Conservation (phyloP, 352 stramenopile genomes). For the Globisporangium heterothallicum region DNA sequence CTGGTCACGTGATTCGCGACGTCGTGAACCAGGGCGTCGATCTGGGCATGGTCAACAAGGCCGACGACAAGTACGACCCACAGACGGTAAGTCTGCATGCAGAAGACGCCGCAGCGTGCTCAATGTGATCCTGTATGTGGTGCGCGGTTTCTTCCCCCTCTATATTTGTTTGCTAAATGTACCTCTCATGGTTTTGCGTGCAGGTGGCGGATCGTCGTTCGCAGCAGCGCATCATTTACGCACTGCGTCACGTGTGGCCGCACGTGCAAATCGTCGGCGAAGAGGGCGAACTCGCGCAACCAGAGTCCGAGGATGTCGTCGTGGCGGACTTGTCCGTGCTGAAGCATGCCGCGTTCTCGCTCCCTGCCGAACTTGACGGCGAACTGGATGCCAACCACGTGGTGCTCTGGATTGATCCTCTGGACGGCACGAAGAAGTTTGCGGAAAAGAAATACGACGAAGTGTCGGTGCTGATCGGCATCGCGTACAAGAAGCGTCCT, state of each 20-base stretch:
- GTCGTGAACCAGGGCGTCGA: slow-evolving; percentile 46
- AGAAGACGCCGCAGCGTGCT: too few relatives aligned
- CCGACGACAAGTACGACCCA: slow-evolving; percentile 65
- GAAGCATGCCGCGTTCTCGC: slow-evolving; percentile 12
- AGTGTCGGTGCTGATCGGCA: slow-evolving; percentile 72
- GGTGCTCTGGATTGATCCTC: slow-evolving; percentile 75
- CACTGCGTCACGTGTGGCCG: slow-evolving; percentile 51
- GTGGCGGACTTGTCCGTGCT: slow-evolving; percentile 34
- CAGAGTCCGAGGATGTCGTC: slow-evolving; percentile 40
- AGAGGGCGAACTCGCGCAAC: slow-evolving; percentile 55
- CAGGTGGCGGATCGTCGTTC: slow-evolving; percentile 61
- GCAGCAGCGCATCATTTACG: slow-evolving; percentile 65
- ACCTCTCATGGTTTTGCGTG: neutral
- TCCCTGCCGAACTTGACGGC: slow-evolving; percentile 14
- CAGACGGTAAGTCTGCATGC: slow-evolving; percentile 46
- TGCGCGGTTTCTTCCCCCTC: neutral
- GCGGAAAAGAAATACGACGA: slow-evolving; percentile 65
- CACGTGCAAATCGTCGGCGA: slow-evolving; percentile 57
- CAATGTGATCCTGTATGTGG: neutral
- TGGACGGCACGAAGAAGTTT: slow-evolving; percentile 80
- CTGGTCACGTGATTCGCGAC: slow-evolving; percentile 62
- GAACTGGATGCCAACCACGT: slow-evolving; percentile 36
- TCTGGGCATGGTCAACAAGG: slow-evolving; percentile 73
- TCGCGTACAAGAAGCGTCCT: slow-evolving; percentile 58
- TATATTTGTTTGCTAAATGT: neutral